A percentile compares a stretch with the other conserved stretches of the same genome.
Evolutionary conservation across 1,284 basidiomycete species (phyloP).

Genomic region (Rhizoctonia solani): DNA sequence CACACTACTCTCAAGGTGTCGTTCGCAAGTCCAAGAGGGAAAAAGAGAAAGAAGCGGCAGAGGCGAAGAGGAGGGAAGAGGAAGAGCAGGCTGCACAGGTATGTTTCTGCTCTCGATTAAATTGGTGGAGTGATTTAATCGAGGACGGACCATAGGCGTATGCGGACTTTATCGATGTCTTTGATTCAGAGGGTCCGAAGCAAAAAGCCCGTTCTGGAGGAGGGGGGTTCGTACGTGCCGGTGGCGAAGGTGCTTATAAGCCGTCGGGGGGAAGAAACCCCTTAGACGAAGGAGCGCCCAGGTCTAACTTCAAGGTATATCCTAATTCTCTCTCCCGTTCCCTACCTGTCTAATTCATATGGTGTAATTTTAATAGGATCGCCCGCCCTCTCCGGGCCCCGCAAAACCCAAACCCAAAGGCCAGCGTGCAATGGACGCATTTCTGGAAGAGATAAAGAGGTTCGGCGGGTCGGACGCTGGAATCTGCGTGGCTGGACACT

Average conservation of each 20-base stretch:
- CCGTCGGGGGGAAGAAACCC: conserved; percentile 43
- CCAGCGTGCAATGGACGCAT: conserved; percentile 90
- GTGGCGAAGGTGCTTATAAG: conserved; percentile 55
- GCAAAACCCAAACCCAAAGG: conserved; percentile 83
- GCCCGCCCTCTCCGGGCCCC: conserved; percentile 57
- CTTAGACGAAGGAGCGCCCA: conserved; percentile 24
- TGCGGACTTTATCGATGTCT: conserved; percentile 84
- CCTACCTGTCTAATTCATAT: neutral
- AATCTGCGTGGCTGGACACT: conserved; percentile 13
- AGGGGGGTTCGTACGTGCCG: conserved; percentile 75
- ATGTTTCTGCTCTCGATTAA: neutral
- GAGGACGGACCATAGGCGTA: conserved; percentile 48
- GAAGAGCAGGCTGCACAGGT: conserved; percentile 77
- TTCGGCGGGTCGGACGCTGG: conserved; percentile 43
- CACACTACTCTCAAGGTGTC: conserved; percentile 73
- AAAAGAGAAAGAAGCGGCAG: conserved; percentile 87
- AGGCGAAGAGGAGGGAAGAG: conserved; percentile 80
- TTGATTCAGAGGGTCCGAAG: conserved; percentile 69
- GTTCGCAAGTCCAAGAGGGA: conserved; percentile 77
- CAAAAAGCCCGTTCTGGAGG: conserved; percentile 54
- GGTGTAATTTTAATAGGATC: conserved; percentile 45
- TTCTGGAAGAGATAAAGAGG: conserved; percentile 93
- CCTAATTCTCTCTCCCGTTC: neutral
- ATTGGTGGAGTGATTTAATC: conserved; percentile 44
- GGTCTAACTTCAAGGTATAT: neutral